Conservation (phyloP, 2,329 filamentous ascomycete genomes). For the Alternaria sp. region DNA sequence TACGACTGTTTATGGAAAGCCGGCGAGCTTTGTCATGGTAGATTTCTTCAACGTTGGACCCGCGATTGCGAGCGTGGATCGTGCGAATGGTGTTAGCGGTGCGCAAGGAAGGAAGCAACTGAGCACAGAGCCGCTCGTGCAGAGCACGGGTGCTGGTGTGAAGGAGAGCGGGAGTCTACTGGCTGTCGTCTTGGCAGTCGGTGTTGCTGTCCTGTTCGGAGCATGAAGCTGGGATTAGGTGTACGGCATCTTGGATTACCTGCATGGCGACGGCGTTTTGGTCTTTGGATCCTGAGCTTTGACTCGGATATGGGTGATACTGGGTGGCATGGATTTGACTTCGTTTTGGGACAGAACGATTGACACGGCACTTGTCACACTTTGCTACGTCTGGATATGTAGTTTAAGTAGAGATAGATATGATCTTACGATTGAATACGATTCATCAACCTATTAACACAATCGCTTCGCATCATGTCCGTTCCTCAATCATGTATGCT, state of each 20-base stretch:
- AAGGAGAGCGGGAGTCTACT: conserved; percentile 28
- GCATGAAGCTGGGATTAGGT: conserved; percentile 7
- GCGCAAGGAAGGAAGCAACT: conserved; percentile 35
- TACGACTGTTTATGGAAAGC: conserved; percentile 66
- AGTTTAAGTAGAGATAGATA: background rate
- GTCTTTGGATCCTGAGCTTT: background rate
- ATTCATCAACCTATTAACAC: background rate
- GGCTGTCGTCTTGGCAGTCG: conserved; percentile 41
- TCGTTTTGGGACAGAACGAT: background rate
- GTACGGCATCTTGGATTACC: conserved; percentile 17
- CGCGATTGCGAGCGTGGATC: conserved; percentile 73
- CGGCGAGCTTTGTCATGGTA: conserved; percentile 76
- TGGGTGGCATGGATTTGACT: background rate
- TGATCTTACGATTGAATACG: background rate
- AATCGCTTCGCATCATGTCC: background rate
- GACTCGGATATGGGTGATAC: background rate
- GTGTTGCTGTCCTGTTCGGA: conserved; percentile 38
- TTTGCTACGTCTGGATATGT: conserved; percentile 1
- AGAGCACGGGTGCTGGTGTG: conserved; percentile 22
- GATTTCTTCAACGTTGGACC: conserved; percentile 81
- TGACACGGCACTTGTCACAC: background rate
- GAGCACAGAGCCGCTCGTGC: conserved; percentile 23
- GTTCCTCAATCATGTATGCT: background rate
- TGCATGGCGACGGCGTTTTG: conserved; percentile 12
- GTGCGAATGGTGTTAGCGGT: conserved; percentile 65